Evolutionary conservation across 169 alveolate species (phyloP).

Genomic region (Neospora caninum): DNA sequence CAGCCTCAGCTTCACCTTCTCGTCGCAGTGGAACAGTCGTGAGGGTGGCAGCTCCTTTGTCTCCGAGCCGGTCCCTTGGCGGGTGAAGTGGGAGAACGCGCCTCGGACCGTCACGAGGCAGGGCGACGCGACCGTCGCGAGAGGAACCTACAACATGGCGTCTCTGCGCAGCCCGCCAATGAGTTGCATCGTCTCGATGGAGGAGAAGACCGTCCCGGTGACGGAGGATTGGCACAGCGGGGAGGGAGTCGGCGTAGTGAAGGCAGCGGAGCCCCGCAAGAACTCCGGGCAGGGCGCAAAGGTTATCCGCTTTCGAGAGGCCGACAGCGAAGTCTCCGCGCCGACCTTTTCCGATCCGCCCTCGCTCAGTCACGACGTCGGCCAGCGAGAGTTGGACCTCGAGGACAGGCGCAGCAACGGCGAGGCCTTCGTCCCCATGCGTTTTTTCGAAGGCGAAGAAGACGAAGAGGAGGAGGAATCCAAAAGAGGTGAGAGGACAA

Average conservation of each 20-base stretch:
- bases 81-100: neutral
- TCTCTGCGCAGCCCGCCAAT: neutral
- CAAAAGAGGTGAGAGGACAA: neutral
- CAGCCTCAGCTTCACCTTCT: neutral
- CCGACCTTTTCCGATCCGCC: neutral
- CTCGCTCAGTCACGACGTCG: neutral
- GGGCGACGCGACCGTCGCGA: neutral
- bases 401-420: neutral
- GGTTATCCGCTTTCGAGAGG: conserved; percentile 10
- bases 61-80: neutral
- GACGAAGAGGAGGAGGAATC: neutral
- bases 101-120: neutral
- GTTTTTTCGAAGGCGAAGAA: neutral
- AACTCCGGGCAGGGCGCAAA: neutral
- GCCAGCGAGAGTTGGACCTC: neutral
- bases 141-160: neutral
- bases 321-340: neutral
- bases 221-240: neutral
- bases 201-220: neutral
- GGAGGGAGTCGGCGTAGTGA: neutral
- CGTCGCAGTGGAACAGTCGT: neutral
- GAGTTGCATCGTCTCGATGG: conserved; percentile 14
- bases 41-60: neutral
- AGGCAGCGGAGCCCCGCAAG: neutral
- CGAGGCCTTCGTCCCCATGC: neutral